phyloP scores from a whole-genome alignment of 495 filamentous ascomycete genomes.

The Peziza echinospora region DNA sequence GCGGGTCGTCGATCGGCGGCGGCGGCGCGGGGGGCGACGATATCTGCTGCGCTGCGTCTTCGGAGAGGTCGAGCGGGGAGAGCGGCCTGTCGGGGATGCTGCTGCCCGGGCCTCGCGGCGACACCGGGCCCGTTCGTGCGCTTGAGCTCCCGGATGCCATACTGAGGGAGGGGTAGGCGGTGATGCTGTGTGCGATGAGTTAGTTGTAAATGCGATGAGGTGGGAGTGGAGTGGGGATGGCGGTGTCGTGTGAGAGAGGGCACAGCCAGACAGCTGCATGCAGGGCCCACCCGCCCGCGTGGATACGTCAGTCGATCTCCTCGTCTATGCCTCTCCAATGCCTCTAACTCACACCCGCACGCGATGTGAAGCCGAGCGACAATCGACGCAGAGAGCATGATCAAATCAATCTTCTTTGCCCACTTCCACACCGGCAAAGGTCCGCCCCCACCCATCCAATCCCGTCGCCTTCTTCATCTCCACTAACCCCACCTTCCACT shows the following conservation, averaged over 20 bases:
- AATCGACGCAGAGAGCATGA: conserved; percentile 29
- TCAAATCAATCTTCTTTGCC: conserved; percentile 88
- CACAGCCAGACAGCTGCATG: no score
- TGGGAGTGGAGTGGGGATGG: no score
- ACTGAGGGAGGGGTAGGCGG: not conserved
- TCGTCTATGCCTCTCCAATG: no score
- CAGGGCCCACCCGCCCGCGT: no score
- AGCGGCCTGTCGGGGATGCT: not conserved
- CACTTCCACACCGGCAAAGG: conserved; percentile 81
- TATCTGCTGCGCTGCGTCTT: conserved; percentile 1
- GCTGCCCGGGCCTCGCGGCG: no score
- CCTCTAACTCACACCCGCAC: no score
- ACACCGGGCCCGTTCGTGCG: conserved; percentile 3
- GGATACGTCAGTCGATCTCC: no score
- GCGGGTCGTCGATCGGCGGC: conserved; percentile 7
- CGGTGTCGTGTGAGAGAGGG: no score
- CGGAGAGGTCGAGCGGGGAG: conserved; percentile 7
- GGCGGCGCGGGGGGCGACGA: conserved; percentile 2
- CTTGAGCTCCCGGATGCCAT: conserved; percentile 1
- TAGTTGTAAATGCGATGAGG: no score
- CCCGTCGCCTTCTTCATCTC: not conserved
- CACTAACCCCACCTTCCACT: no score
- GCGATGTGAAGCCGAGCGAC: not conserved
- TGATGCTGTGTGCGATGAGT: no score
- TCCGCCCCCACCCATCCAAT: conserved; percentile 19